Base-by-base conservation (phyloP, 2,329 filamentous ascomycete genomes). In the Zopfia rhizophila region DNA sequence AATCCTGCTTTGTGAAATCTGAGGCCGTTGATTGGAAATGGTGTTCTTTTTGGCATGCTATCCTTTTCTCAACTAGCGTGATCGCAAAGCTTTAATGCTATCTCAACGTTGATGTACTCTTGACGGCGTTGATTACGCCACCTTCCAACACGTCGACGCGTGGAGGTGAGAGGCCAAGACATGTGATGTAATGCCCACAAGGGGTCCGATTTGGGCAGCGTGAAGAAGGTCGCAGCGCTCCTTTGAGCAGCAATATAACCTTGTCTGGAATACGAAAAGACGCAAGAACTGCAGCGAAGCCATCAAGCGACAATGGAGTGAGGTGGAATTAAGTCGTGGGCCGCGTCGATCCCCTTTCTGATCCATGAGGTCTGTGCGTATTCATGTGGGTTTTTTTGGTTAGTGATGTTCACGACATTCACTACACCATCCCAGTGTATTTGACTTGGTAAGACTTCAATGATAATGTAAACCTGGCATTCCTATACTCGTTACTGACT, bases 331-430 rank as follows among this genome's bases (percentile, higher is more conserved):
- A 56, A 61, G 36, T 12, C 30, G 25, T 23, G 35, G 28, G 32
- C 22, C 25, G 24, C n/a, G 49, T 42, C 49, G 49, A 56, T 56
- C 24, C 49, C 53, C 30, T 31, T 41, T 44, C 28, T 18, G 30
- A n/a, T 16, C 38, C 24, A 25, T 29, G 14, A 30, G 33, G 45
- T 39, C 49, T 40, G 53, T 56, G 53, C 53, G 40, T 37, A 25
- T 21, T 42, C 31, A 27, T 40, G 16, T 37, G 17, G 16, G 5
- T n/a, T 14, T n/a, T 29, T 48, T 46, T 58, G 60, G 55, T 54
- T 47, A 51, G 32, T 47, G 50, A 53, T 56, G 60, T 51, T 56
- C 58, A 53, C 54, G 41, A 52, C n/a, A 50, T 54, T 56, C 51
- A 55, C 53, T 50, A 51, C 41, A 42, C 46, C 49, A 46, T 38